Evolutionary conservation across 1,139 yeast species (phyloP).

Genomic region (Suhomyces choctaworum): DNA sequence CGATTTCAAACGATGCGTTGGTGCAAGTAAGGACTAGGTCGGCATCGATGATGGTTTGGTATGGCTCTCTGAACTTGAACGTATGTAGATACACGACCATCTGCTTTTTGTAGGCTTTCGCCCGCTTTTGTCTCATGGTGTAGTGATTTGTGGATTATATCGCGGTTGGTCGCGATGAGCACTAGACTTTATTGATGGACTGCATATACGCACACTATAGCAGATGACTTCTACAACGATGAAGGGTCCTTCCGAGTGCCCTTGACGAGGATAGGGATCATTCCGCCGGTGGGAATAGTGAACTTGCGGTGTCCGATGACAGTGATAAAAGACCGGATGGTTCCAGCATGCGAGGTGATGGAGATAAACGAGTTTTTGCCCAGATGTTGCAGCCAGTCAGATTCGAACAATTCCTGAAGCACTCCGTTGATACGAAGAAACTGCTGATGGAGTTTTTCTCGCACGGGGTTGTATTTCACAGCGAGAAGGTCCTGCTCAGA

Average conservation of each 20-base stretch:
- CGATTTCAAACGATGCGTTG: constrained; percentile 67
- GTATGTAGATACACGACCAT: constrained; percentile 81
- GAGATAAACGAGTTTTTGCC: constrained; percentile 33
- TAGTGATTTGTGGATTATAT: constrained; percentile 1
- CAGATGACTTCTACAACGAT: no score
- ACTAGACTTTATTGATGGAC: no score
- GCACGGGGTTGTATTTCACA: constrained; percentile 25
- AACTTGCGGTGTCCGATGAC: constrained; percentile 56
- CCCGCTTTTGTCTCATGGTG: constrained; percentile 91
- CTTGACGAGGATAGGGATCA: constrained; percentile 61
- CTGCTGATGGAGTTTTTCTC: constrained; percentile 53
- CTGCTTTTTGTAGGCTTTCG: constrained; percentile 90
- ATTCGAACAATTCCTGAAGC: constrained; percentile 51
- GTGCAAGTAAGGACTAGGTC: constrained; percentile 68
- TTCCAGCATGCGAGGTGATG: constrained; percentile 65
- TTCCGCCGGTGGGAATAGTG: constrained; percentile 63
- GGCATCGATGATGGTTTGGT: constrained; percentile 84
- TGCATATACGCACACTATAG: neutral
- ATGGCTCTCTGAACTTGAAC: constrained; percentile 92
- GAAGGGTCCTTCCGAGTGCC: constrained; percentile 24
- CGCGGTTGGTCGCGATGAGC: no score
- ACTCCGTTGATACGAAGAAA: constrained; percentile 50
- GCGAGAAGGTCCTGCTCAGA: constrained; percentile 48
- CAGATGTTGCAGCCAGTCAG: constrained; percentile 21
- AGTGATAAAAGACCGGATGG: constrained; percentile 52